phyloP scores from a whole-genome alignment of 176 grass and related monocot species.

The Poa pratensis region DNA sequence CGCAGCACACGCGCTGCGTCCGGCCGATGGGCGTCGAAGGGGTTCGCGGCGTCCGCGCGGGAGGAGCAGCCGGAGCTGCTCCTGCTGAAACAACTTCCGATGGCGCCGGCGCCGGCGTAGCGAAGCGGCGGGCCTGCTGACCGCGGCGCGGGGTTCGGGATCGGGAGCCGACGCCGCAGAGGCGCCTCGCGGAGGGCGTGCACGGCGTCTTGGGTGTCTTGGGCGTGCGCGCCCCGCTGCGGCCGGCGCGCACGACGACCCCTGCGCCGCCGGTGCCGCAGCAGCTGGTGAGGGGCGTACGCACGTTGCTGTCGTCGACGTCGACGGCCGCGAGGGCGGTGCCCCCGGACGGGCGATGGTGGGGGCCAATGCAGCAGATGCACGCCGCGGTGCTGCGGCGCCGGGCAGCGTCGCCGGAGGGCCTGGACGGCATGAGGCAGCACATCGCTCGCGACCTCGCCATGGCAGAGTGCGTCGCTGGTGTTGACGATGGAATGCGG shows the following conservation, averaged over 20 bases:
- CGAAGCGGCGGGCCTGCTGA: constrained; percentile 51
- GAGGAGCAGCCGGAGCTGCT: neutral
- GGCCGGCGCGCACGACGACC: neutral
- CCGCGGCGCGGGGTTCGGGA: constrained; percentile 44
- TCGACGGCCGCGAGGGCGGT: constrained; percentile 16
- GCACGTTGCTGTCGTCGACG: constrained; percentile 41
- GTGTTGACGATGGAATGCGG: neutral
- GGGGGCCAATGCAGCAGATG: constrained; percentile 75
- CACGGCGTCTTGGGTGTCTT: constrained; percentile 57
- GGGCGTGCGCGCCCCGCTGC: constrained; percentile 36
- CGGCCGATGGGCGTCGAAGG: constrained; percentile 42
- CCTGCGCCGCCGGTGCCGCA: constrained; percentile 29
- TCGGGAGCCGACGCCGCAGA: constrained; percentile 55
- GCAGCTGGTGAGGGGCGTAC: constrained; percentile 46
- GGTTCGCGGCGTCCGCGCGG: constrained; percentile 39
- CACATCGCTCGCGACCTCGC: constrained; percentile 43
- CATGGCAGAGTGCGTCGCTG: constrained; percentile 32
- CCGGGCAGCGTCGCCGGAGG: constrained; percentile 9
- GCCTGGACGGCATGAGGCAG: constrained; percentile 54
- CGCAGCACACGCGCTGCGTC: constrained; percentile 49
- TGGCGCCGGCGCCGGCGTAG: neutral
- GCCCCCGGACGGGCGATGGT: constrained; percentile 46
- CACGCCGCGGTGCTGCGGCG: constrained; percentile 60
- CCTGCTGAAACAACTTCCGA: neutral
- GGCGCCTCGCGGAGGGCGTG: constrained; percentile 51